phyloP scores from a whole-genome alignment of 2,329 filamentous ascomycete species.

The Fusarium sp. region DNA sequence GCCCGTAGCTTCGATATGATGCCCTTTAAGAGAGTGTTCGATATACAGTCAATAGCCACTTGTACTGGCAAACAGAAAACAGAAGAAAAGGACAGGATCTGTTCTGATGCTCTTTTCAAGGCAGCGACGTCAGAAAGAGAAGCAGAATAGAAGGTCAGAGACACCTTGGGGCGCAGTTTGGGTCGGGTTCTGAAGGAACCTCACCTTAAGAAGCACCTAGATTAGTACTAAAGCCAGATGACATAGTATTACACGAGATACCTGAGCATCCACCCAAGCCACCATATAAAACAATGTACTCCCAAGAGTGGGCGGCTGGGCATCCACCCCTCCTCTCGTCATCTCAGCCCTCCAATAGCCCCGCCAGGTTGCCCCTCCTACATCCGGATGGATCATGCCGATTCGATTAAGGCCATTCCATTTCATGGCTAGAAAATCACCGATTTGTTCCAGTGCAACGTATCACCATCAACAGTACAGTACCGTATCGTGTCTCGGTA shows the following conservation, averaged over 20 bases:
- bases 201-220: conserved; percentile 11
- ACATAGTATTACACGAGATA: conserved; percentile 38
- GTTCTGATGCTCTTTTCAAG: conserved; percentile 27
- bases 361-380: conserved; percentile 50
- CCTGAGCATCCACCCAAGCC: not conserved
- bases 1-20: conserved; percentile 11
- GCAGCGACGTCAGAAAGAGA: conserved; percentile 41
- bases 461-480: conserved; percentile 14
- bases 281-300: conserved; percentile 18
- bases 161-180: conserved; percentile 46
- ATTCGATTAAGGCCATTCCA: conserved; percentile 29
- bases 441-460: conserved; percentile 33
- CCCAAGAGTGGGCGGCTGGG: conserved; percentile 23
- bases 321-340: conserved; percentile 33
- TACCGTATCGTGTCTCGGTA: conserved; percentile 24
- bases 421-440: conserved; percentile 29
- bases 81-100: conserved; percentile 30
- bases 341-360: conserved; percentile 22
- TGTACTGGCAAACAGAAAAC: conserved; percentile 6
- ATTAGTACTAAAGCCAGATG: conserved; percentile 30
- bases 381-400: conserved; percentile 31
- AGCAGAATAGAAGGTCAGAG: conserved; percentile 35
- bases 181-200: conserved; percentile 28
- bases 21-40: conserved; percentile 2
- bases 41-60: conserved; percentile 15